Evolutionary conservation across 1,139 yeast species (phyloP).

Genomic region (Candida tetrigidarum): DNA sequence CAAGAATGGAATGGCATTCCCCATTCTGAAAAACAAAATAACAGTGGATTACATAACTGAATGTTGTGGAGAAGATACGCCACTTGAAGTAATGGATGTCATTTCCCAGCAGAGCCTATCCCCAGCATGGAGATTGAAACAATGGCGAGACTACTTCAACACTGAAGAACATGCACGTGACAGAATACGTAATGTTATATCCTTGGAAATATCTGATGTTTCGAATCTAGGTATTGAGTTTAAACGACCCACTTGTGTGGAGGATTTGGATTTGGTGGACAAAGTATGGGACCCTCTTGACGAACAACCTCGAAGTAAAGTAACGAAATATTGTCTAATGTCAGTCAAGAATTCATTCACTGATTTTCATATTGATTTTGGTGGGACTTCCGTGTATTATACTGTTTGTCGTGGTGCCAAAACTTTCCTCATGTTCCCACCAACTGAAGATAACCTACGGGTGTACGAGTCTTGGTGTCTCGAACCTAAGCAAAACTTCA

Average conservation of each 20-base stretch:
- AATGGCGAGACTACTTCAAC: conserved; percentile 78
- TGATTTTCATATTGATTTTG: conserved; percentile 91
- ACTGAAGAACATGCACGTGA: conserved; percentile 52
- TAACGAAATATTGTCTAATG: conserved; percentile 86
- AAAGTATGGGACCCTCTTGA: conserved; percentile 56
- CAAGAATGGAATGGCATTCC: conserved; percentile 42
- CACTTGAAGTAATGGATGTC: conserved; percentile 89
- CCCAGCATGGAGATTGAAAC: conserved; percentile 70
- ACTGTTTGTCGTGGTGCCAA: conserved; percentile 77
- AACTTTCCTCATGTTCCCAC: conserved; percentile 78
- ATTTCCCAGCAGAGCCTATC: conserved; percentile 70
- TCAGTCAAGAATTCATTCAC: conserved; percentile 82
- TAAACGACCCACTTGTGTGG: conserved; percentile 67
- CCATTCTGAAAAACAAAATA: conserved; percentile 35
- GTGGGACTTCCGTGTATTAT: conserved; percentile 91
- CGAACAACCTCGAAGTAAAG: conserved; percentile 58
- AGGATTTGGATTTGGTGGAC: conserved; percentile 71
- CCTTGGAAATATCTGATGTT: conserved; percentile 70
- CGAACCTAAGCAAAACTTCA: conserved; percentile 61
- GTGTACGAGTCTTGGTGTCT: conserved; percentile 76
- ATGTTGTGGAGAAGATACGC: conserved; percentile 62
- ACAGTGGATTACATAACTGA: conserved; percentile 62
- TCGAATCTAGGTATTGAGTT: conserved; percentile 56
- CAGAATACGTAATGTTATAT: conserved; percentile 77
- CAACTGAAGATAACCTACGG: conserved; percentile 62